A percentile compares a stretch with the other conserved stretches of the same genome.
Evolutionary conservation across 1,284 basidiomycete genomes (phyloP).

Genomic region (Lignosus rhinocerotis): DNA sequence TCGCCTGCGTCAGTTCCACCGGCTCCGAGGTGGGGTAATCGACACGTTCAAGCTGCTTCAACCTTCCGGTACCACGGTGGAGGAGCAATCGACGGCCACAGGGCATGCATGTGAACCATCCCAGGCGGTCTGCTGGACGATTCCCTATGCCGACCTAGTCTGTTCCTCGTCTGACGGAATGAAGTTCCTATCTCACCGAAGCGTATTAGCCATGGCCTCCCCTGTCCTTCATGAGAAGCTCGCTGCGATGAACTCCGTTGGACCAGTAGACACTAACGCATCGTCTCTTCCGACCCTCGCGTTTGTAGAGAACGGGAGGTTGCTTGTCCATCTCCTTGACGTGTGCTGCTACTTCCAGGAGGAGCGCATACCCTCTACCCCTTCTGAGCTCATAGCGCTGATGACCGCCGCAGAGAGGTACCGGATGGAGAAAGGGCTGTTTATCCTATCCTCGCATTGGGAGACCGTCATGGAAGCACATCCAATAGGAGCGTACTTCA

Average conservation of each 20-base stretch:
- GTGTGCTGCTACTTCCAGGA: neutral
- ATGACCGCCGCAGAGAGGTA: neutral
- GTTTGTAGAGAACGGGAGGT: neutral
- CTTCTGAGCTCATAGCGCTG: neutral
- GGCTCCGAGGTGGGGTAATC: neutral
- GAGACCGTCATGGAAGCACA: neutral
- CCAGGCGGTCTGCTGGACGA: neutral
- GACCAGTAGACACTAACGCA: neutral
- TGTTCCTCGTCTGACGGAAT: constrained; percentile 25
- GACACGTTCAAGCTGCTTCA: neutral
- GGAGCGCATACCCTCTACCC: neutral
- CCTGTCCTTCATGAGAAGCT: constrained; percentile 20
- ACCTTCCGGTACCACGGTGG: neutral
- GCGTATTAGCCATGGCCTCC: constrained; percentile 22
- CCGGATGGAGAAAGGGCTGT: constrained; percentile 23
- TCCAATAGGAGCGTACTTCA: neutral
- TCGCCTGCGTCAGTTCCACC: constrained; percentile 5
- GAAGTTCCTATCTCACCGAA: constrained; percentile 12
- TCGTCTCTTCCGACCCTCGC: neutral
- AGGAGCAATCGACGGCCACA: neutral
- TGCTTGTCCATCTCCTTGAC: neutral
- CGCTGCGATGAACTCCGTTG: neutral
- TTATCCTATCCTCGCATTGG: neutral
- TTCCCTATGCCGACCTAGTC: constrained; percentile 5
- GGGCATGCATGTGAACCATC: neutral